A percentile compares a stretch with the other conserved stretches of the same genome.
Evolutionary conservation across 139 green algal species (phyloP).

Genomic region (Picochlorum sp.): DNA sequence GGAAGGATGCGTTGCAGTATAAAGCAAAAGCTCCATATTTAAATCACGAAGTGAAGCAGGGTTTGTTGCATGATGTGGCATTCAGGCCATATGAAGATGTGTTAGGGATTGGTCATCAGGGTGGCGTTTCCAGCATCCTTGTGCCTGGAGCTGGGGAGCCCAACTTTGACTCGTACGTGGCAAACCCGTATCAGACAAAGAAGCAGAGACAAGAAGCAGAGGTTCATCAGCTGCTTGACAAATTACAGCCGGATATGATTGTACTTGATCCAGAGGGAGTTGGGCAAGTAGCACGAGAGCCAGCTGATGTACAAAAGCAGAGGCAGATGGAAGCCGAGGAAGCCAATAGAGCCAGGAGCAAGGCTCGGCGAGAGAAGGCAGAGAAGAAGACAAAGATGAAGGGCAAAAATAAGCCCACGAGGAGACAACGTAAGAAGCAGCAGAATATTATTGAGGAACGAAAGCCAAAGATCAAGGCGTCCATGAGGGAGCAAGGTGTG

Average conservation of each 20-base stretch:
- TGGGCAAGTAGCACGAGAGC: conserved; percentile 60
- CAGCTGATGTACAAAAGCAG: conserved; percentile 63
- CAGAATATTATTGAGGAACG: conserved; percentile 79
- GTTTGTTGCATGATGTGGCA: conserved; percentile 34
- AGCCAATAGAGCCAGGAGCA: conserved; percentile 28
- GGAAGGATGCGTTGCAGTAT: conserved; percentile 71
- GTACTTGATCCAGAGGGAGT: conserved; percentile 81
- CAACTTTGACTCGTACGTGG: conserved; percentile 96
- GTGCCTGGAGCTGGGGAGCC: conserved; percentile 90
- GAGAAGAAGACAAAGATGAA: conserved; percentile 75
- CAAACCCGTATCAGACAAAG: conserved; percentile 72
- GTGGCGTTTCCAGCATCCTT: conserved; percentile 67
- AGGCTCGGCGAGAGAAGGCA: conserved; percentile 37
- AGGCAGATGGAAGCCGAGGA: conserved; percentile 20
- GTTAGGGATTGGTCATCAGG: conserved; percentile 66
- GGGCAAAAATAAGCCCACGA: conserved; percentile 81
- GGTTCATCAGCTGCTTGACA: conserved; percentile 89
- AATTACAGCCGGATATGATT: conserved; percentile 94
- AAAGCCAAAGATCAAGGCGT: conserved; percentile 22
- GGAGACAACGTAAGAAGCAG: conserved; percentile 79
- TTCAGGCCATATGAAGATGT: conserved; percentile 98
- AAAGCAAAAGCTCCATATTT: conserved; percentile 87
- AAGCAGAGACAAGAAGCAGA: conserved; percentile 81
- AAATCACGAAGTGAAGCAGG: conserved; percentile 49
- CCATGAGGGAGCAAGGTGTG: conserved; percentile 30